Percentiles rank a stretch among this genome's conserved stretches.
Conservation (phyloP, 495 filamentous ascomycete species). For the Durotheca rogersii region DNA sequence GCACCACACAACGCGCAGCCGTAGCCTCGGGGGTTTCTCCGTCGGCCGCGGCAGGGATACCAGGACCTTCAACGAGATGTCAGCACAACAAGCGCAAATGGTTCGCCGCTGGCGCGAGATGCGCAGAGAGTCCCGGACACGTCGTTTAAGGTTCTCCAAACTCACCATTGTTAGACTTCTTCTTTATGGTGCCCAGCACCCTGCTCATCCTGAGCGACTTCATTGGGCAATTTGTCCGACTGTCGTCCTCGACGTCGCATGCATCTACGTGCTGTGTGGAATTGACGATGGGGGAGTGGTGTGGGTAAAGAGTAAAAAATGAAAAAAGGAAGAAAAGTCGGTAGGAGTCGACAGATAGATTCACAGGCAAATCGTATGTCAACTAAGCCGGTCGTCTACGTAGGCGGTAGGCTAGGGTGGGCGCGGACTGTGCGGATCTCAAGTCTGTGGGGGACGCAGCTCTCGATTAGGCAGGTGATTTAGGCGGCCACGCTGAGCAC, state of each 20-base stretch:
- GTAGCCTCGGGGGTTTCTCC: constrained; percentile 58
- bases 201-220: constrained; percentile 56
- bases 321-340: too few relatives aligned
- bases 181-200: constrained; percentile 56
- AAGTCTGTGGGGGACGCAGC: too few relatives aligned
- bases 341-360: too few relatives aligned
- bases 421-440: too few relatives aligned
- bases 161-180: constrained; percentile 39
- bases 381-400: too few relatives aligned
- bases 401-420: too few relatives aligned
- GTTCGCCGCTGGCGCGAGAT: neutral
- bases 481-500: too few relatives aligned
- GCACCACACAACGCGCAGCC: constrained; percentile 55
- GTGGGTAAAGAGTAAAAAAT: too few relatives aligned
- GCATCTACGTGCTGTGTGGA: constrained; percentile 8
- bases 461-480: too few relatives aligned
- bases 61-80: constrained; percentile 13
- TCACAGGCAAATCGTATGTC: too few relatives aligned
- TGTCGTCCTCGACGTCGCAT: constrained; percentile 15
- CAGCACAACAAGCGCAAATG: constrained; percentile 14
- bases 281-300: too few relatives aligned
- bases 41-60: constrained; percentile 33
- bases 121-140: neutral
- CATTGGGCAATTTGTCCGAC: constrained; percentile 34
- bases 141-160: constrained; percentile 17